Conservation (phyloP, 2,329 filamentous ascomycete genomes). For the Falciphora oryzae region DNA sequence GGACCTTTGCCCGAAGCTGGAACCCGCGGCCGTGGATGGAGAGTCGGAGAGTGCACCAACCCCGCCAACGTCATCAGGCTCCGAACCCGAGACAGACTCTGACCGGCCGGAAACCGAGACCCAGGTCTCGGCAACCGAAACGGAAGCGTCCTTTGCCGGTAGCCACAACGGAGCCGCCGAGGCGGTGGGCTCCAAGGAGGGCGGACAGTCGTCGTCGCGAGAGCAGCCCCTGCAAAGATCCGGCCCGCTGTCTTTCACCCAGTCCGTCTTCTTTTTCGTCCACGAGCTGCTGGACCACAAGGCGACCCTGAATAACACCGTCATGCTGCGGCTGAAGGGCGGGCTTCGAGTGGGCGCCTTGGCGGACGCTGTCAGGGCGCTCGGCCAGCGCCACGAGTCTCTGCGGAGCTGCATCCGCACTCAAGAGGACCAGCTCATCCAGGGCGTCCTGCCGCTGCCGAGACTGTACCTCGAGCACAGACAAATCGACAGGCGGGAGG, state of each 20-base stretch:
- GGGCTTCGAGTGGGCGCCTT: constrained; percentile 24
- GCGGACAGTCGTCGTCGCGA: too few relatives aligned
- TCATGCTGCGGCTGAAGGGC: constrained; percentile 25
- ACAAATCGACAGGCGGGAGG: constrained; percentile 15
- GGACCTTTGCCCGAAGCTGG: too few relatives aligned
- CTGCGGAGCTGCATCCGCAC: constrained; percentile 27
- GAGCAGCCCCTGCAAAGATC: constrained; percentile 16
- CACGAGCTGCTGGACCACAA: constrained; percentile 26
- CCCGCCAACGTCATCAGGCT: too few relatives aligned
- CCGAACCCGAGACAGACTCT: too few relatives aligned
- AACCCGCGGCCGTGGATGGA: too few relatives aligned
- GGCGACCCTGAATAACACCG: constrained; percentile 34
- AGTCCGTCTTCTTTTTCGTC: constrained; percentile 35
- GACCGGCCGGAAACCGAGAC: too few relatives aligned
- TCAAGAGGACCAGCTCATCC: constrained; percentile 14
- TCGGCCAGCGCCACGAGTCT: constrained; percentile 26
- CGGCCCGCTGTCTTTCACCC: constrained; percentile 13
- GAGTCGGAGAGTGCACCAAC: too few relatives aligned
- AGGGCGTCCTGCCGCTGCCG: constrained; percentile 12
- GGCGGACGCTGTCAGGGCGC: constrained; percentile 25
- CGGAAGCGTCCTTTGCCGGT: too few relatives aligned
- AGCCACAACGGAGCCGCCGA: too few relatives aligned
- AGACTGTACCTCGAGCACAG: constrained; percentile 14
- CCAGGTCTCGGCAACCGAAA: too few relatives aligned
- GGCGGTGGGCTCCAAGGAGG: too few relatives aligned